A percentile compares a stretch with the other conserved stretches of the same genome.
Evolutionary conservation across 2,329 filamentous ascomycete genomes (phyloP).

Genomic region (Penicillium oxalicum): DNA sequence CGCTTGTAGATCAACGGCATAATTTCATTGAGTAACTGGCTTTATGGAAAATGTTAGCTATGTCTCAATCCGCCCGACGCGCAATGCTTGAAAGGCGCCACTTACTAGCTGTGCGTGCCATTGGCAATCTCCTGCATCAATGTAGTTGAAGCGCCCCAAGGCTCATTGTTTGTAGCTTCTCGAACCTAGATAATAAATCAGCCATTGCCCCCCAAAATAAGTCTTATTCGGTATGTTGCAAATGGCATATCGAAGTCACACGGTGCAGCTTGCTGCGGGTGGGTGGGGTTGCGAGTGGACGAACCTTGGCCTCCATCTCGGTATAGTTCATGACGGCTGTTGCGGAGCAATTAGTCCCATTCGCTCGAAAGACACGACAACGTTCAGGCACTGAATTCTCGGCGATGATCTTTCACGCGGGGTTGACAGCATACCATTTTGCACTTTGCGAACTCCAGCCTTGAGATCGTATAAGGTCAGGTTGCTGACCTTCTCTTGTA

Average conservation of each 20-base stretch:
- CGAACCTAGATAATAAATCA: slow-evolving; percentile 60
- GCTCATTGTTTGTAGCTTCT: slow-evolving; percentile 98
- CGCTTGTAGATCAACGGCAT: slow-evolving; percentile 99
- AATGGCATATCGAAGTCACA: no score
- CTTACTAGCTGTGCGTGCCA: slow-evolving; percentile 96
- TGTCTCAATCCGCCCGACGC: neutral
- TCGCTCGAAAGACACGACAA: slow-evolving; percentile 5
- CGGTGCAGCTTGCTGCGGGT: neutral
- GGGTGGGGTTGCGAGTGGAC: slow-evolving; percentile 18
- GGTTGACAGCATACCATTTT: slow-evolving; percentile 71
- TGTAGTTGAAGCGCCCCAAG: slow-evolving; percentile 81
- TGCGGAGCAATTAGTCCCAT: slow-evolving; percentile 17
- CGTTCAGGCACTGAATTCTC: slow-evolving; percentile 1
- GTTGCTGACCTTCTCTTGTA: slow-evolving; percentile 84
- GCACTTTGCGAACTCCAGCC: slow-evolving; percentile 87
- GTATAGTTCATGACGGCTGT: slow-evolving; percentile 96
- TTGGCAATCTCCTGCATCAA: slow-evolving; percentile 98
- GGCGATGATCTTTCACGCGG: neutral
- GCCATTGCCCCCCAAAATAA: slow-evolving; percentile 2
- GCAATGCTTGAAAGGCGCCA: slow-evolving; percentile 11
- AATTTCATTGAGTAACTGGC: slow-evolving; percentile 95
- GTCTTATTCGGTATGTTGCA: no score
- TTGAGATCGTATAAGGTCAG: slow-evolving; percentile 93
- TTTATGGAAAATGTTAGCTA: slow-evolving; percentile 35
- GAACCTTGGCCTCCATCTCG: slow-evolving; percentile 72